These are phyloP conservation scores for Paxillus rubicundulus DNA, from an alignment of 768 basidiomycete genomes.

Conservation along the genomic window DNA sequence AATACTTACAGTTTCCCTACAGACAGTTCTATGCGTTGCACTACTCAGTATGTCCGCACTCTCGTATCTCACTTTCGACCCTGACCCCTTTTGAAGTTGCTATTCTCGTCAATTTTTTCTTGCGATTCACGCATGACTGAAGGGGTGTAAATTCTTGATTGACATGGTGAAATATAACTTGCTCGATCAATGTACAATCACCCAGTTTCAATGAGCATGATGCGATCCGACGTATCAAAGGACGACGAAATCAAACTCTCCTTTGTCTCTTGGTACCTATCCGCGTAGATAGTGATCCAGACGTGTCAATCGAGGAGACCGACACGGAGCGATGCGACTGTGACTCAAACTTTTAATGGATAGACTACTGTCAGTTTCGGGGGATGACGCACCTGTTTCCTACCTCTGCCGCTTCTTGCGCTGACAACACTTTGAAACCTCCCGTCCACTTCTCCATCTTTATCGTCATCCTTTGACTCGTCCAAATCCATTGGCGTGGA, in stretches of 20 bases:
- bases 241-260: slow-evolving; percentile 35
- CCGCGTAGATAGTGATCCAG: slow-evolving; percentile 48
- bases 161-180: neutral
- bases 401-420: slow-evolving; percentile 49
- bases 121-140: slow-evolving; percentile 60
- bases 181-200: slow-evolving; percentile 13
- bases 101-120: slow-evolving; percentile 79
- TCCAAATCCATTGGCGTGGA: slow-evolving; percentile 53
- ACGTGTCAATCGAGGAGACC: slow-evolving; percentile 72
- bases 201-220: slow-evolving; percentile 3
- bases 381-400: slow-evolving; percentile 49
- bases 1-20: slow-evolving; percentile 11
- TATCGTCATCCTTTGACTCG: slow-evolving; percentile 34
- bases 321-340: slow-evolving; percentile 67
- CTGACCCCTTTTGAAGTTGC: slow-evolving; percentile 51
- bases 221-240: neutral
- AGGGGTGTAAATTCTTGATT: neutral
- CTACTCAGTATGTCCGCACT: slow-evolving; percentile 57
- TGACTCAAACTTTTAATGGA: slow-evolving; percentile 3
- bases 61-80: neutral
- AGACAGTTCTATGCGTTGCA: slow-evolving; percentile 83
- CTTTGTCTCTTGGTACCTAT: slow-evolving; percentile 59
- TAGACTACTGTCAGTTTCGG: neutral
- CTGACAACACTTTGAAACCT: slow-evolving; percentile 69
- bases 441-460: slow-evolving; percentile 42